These are phyloP conservation scores for Vaucheria bursata DNA, from an alignment of 352 stramenopile species.

Conservation along the genomic window DNA sequence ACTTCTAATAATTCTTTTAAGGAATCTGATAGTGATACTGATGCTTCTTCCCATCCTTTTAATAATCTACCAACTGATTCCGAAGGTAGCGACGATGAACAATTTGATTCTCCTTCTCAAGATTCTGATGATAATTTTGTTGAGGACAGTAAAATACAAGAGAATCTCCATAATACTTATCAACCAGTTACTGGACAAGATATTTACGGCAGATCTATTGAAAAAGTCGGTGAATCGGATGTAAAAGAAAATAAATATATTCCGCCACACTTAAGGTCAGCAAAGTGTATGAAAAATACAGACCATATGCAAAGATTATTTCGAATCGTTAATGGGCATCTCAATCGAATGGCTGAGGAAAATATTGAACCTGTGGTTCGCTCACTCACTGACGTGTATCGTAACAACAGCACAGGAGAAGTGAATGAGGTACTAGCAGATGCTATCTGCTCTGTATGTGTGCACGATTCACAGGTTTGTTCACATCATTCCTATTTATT, in stretches of 20 bases:
- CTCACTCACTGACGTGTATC: constrained; percentile 42
- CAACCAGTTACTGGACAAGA: constrained; percentile 39
- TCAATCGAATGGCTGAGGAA: constrained; percentile 77
- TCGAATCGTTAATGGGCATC: constrained; percentile 69
- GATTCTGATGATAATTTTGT: constrained; percentile 14
- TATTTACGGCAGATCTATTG: constrained; percentile 43
- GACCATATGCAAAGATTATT: constrained; percentile 41
- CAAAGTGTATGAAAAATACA: too few relatives aligned
- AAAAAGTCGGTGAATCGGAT: background rate
- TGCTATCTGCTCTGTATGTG: constrained; percentile 39
- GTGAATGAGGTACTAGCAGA: constrained; percentile 39
- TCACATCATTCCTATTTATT: too few relatives aligned
- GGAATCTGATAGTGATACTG: background rate
- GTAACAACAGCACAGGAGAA: constrained; percentile 30
- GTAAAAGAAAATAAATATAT: constrained; percentile 57
- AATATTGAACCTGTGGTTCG: constrained; percentile 66
- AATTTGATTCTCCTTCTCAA: background rate
- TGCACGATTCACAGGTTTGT: constrained; percentile 44
- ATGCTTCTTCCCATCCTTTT: background rate
- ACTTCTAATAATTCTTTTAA: background rate
- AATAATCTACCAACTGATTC: constrained; percentile 1
- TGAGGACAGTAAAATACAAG: constrained; percentile 1
- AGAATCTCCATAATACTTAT: constrained; percentile 12
- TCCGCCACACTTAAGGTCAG: constrained; percentile 65
- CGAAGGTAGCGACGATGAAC: background rate